phyloP scores from a whole-genome alignment of 495 filamentous ascomycete species.

The Pyronema domesticum region DNA sequence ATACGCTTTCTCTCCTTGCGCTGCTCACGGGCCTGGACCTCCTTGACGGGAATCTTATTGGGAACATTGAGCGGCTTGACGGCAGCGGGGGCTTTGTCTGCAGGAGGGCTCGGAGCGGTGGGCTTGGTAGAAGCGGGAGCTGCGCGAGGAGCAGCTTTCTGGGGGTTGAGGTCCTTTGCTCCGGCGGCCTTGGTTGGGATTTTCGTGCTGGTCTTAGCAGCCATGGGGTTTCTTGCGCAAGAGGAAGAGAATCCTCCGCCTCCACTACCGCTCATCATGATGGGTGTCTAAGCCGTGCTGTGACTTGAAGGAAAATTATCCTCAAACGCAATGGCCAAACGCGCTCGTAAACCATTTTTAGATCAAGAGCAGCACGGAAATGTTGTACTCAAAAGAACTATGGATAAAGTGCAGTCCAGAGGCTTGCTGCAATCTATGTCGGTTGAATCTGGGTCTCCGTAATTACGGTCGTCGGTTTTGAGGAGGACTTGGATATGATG shows the following conservation, averaged over 20 bases:
- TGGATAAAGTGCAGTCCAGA: no score
- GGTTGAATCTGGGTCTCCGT: no score
- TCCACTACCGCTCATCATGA: constrained; percentile 47
- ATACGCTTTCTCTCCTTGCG: constrained; percentile 79
- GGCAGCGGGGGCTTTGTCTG: constrained; percentile 32
- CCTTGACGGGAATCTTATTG: constrained; percentile 41
- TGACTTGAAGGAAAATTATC: constrained; percentile 20
- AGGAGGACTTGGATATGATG: no score
- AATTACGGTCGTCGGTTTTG: no score
- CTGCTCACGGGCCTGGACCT: constrained; percentile 30
- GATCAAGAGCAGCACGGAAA: no score
- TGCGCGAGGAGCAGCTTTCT: constrained; percentile 34
- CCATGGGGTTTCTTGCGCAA: constrained; percentile 48
- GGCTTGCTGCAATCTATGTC: no score
- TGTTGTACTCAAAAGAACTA: no score
- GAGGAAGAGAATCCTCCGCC: constrained; percentile 34
- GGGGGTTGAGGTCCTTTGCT: constrained; percentile 16
- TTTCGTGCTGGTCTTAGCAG: constrained; percentile 32
- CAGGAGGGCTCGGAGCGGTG: constrained; percentile 30
- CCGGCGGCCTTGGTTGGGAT: constrained; percentile 14
- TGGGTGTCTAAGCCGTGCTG: constrained; percentile 14
- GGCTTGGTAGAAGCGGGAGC: constrained; percentile 30
- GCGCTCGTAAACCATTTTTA: no score
- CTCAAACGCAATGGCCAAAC: constrained; percentile 13
- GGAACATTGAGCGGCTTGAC: constrained; percentile 84